These are phyloP conservation scores for Cymbidium sinense DNA, from an alignment of 106 monocot genomes.

Conservation along the genomic window DNA sequence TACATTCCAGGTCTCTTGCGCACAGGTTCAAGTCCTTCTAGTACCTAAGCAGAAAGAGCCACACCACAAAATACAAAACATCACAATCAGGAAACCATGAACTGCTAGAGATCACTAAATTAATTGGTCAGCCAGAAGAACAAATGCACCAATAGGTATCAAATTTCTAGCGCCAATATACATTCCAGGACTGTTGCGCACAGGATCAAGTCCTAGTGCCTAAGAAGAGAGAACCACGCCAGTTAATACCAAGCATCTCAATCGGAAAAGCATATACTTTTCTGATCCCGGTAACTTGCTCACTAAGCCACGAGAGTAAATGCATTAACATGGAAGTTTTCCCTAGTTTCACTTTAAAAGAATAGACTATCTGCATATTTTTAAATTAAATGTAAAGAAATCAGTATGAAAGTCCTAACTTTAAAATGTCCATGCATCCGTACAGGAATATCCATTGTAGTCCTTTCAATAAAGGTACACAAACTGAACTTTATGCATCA, in stretches of 20 bases:
- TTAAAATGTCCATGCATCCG: background rate
- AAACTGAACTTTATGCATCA: background rate
- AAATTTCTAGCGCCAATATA: constrained; percentile 60
- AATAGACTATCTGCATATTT: background rate
- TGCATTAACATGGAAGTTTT: background rate
- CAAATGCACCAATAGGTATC: background rate
- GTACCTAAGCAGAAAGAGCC: constrained; percentile 39
- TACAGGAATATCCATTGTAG: background rate
- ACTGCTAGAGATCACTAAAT: background rate
- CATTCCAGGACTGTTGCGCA: constrained; percentile 99
- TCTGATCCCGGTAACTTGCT: background rate
- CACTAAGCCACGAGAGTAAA: background rate
- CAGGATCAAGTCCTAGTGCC: constrained; percentile 91
- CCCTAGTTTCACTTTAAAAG: background rate
- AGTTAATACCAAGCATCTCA: background rate
- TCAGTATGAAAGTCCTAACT: background rate
- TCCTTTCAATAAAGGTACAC: background rate
- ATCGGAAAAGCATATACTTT: background rate
- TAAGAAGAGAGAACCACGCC: constrained; percentile 14
- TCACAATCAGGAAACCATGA: background rate
- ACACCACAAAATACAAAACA: background rate
- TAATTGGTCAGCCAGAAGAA: background rate
- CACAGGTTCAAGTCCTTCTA: constrained; percentile 96
- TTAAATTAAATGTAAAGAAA: background rate
- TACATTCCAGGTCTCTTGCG: constrained; percentile 99